These are phyloP conservation scores for Chaetomium globosum DNA, from an alignment of 2,329 filamentous ascomycete genomes.

Conservation along the genomic window DNA sequence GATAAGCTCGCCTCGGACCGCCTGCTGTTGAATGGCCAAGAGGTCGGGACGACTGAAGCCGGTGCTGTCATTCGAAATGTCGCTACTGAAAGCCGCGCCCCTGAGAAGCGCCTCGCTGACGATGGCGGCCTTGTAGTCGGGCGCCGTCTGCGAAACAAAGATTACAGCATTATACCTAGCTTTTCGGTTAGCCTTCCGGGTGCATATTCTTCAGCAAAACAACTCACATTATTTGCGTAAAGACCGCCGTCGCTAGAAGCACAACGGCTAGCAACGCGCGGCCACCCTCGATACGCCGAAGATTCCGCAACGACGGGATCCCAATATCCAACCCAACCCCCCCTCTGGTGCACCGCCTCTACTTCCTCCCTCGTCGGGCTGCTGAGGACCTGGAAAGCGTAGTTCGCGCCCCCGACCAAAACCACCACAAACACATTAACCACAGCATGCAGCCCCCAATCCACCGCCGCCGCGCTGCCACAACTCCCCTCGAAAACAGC, in stretches of 20 bases:
- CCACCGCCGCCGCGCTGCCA: conserved; percentile 42
- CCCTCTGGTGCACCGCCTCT: conserved; percentile 49
- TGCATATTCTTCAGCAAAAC: background rate
- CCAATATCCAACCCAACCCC: conserved; percentile 58
- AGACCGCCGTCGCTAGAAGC: conserved; percentile 48
- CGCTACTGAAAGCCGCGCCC: conserved; percentile 46
- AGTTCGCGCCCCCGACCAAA: conserved; percentile 55
- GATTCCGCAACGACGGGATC: conserved; percentile 56
- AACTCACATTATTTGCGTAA: conserved; percentile 55
- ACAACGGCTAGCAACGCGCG: conserved; percentile 46
- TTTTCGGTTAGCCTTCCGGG: conserved; percentile 32
- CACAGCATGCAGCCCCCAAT: conserved; percentile 49
- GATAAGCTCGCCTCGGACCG: conserved; percentile 38
- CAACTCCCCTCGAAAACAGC: conserved; percentile 48
- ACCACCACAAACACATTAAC: conserved; percentile 50
- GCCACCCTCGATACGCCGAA: conserved; percentile 48
- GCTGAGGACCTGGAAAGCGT: conserved; percentile 56
- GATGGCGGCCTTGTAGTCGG: conserved; percentile 42
- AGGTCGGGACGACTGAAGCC: conserved; percentile 43
- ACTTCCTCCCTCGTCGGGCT: conserved; percentile 57
- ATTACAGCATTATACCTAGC: conserved; percentile 55
- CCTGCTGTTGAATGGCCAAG: conserved; percentile 43
- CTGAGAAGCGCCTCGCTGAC: conserved; percentile 44
- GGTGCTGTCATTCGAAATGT: conserved; percentile 42
- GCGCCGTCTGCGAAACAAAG: conserved; percentile 46